Base-by-base conservation (phyloP, 768 basidiomycete genomes). In the Mycena latifolia region DNA sequence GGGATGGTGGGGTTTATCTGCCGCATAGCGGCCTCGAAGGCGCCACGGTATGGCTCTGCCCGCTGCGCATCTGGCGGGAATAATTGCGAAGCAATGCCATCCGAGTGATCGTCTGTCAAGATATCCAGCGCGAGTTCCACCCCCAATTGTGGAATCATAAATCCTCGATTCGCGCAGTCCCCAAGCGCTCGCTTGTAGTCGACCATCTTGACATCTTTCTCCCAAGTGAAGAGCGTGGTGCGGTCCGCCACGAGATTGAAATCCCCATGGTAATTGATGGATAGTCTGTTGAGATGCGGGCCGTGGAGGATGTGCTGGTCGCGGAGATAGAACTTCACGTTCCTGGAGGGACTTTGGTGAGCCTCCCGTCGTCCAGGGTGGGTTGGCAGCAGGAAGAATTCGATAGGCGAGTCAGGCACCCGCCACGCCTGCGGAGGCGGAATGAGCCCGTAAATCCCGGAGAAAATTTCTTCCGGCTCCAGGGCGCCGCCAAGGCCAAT, bases 71-170 rank as follows among this genome's bases (percentile, higher is more conserved):
- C 22, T 24, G 5, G 15, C 3, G 56, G 56, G 1, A 35, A 22
- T 3, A 58, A 1, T 4, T 33, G 20, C 5, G 15, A 17, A 8
- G 29, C 25, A 24, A 58, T 28, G 1, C 35, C 25, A 10, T 58
- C 56, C 39, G 56, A 14, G 15, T 47, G 43, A 10, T 35, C n/a
- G 45, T 48, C 43, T 2, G 43, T 12, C 18, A 58, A 18, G 4
- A 58, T 48, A 17, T 58, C 56, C 4, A 58, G 8, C 5, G 56
- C 56, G 18, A 58, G 56, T 17, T 58, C 15, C 12, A 47, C 43
- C 2, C 27, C 56, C 7, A 58, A 45, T 31, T 47, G 45, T 12
- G 56, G 56, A 9, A 46, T 27, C 27, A 45, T 58, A 20, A 58
- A 47, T 3, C 18, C 56, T 2, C 9, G 6, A 15, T 58, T 22